Evolutionary conservation across 2,329 filamentous ascomycete genomes (phyloP).

Genomic region (Parafenestella ontariensis): DNA sequence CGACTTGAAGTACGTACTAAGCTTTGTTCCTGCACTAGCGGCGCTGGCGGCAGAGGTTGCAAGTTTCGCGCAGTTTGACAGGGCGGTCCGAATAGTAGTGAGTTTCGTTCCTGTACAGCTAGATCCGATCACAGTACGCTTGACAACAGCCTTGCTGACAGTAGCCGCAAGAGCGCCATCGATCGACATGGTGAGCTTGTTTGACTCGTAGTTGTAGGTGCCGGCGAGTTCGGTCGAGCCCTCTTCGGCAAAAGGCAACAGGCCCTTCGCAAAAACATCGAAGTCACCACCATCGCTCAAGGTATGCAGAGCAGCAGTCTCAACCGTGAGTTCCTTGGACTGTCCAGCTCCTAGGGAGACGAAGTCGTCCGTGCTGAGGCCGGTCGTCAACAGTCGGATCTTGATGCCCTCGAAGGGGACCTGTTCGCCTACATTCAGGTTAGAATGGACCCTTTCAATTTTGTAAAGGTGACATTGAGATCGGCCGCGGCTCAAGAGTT

Average conservation of each 20-base stretch:
- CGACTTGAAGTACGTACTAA: conserved; percentile 71
- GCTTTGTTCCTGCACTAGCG: conserved; percentile 55
- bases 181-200: conserved; percentile 64
- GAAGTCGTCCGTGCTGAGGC: conserved; percentile 60
- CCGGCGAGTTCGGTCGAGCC: conserved; percentile 63
- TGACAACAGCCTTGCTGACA: conserved; percentile 56
- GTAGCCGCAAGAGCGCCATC: conserved; percentile 62
- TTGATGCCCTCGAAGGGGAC: conserved; percentile 63
- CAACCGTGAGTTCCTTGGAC: conserved; percentile 61
- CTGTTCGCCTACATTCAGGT: conserved; percentile 44
- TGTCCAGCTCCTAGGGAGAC: conserved; percentile 55
- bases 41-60: conserved; percentile 62
- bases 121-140: conserved; percentile 61
- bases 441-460: not conserved
- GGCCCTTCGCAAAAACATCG: conserved; percentile 62
- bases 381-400: conserved; percentile 55
- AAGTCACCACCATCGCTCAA: conserved; percentile 61
- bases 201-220: conserved; percentile 64
- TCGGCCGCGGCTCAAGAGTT: too few species aligned
- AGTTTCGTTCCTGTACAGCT: conserved; percentile 62
- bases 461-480: too few species aligned
- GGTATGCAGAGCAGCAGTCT: conserved; percentile 64
- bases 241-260: conserved; percentile 45
- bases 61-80: conserved; percentile 62
- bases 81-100: conserved; percentile 57